These are phyloP conservation scores for Aspergillus uvarum DNA, from an alignment of 2,329 filamentous ascomycete genomes.

Conservation along the genomic window DNA sequence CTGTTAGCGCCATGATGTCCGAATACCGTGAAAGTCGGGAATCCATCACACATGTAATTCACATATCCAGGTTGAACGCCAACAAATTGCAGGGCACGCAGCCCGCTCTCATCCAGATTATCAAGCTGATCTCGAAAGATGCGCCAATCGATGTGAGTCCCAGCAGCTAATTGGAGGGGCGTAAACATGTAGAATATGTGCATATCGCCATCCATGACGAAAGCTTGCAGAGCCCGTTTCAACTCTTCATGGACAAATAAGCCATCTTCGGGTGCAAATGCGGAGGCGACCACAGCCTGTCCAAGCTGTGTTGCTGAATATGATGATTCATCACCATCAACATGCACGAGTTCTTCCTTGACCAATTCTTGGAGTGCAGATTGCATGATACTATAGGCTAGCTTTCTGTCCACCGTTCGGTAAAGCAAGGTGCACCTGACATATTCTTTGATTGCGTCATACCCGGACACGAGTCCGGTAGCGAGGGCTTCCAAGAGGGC, in stretches of 20 bases:
- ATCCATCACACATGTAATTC: slow-evolving; percentile 59
- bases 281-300: slow-evolving; percentile 69
- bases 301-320: slow-evolving; percentile 66
- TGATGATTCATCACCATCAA: slow-evolving; percentile 53
- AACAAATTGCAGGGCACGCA: slow-evolving; percentile 67
- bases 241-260: slow-evolving; percentile 71
- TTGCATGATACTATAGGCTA: slow-evolving; percentile 57
- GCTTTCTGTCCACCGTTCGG: slow-evolving; percentile 53
- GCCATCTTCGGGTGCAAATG: slow-evolving; percentile 72
- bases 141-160: slow-evolving; percentile 65
- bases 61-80: slow-evolving; percentile 67
- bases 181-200: slow-evolving; percentile 77
- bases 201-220: slow-evolving; percentile 80
- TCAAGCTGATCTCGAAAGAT: slow-evolving; percentile 72
- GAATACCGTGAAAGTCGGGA: background rate
- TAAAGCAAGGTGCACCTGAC: slow-evolving; percentile 66
- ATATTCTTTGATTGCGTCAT: slow-evolving; percentile 66
- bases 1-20: slow-evolving; percentile 8
- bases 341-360: slow-evolving; percentile 55
- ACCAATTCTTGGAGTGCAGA: slow-evolving; percentile 60
- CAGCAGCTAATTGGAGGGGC: slow-evolving; percentile 57
- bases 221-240: slow-evolving; percentile 64
- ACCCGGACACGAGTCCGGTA: slow-evolving; percentile 65
- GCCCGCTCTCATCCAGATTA: slow-evolving; percentile 66
- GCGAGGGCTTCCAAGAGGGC: slow-evolving; percentile 71